phyloP scores from a whole-genome alignment of 768 basidiomycete genomes.

The Boletus subcaerulescens region DNA sequence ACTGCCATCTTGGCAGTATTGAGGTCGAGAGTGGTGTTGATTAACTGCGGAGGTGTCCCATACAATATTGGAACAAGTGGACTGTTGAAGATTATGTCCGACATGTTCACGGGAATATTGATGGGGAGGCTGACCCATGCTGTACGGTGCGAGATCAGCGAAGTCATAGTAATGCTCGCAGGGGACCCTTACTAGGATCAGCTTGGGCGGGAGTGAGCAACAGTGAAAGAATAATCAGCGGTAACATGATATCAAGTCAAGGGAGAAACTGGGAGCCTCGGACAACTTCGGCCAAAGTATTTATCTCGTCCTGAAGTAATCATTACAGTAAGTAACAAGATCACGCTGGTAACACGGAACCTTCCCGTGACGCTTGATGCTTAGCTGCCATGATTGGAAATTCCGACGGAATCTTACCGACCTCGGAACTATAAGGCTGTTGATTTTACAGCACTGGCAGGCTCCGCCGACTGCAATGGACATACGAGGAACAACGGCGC shows the following conservation, averaged over 20 bases:
- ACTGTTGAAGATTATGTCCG: conserved; percentile 12
- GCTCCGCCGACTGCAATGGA: no score
- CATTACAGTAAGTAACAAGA: no score
- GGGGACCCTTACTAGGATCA: neutral
- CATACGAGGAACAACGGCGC: no score
- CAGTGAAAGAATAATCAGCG: neutral
- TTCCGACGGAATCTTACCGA: no score
- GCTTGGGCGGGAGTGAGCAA: neutral
- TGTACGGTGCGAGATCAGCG: neutral
- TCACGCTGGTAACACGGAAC: no score
- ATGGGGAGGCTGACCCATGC: conserved; percentile 18
- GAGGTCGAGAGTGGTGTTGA: conserved; percentile 17
- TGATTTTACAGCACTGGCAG: no score
- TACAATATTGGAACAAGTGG: conserved; percentile 17
- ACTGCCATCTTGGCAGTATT: conserved; percentile 18
- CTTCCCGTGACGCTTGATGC: no score
- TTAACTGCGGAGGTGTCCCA: conserved; percentile 15
- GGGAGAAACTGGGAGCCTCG: neutral
- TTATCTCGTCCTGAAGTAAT: no score
- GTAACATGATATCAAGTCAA: neutral
- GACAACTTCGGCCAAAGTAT: no score
- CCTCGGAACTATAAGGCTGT: no score
- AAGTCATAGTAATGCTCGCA: neutral
- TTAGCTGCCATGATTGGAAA: no score
- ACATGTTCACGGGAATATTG: conserved; percentile 8